Percentiles rank a stretch among this genome's conserved stretches.
Evolutionary conservation across 2,329 filamentous ascomycete genomes (phyloP).

Genomic region (Penicillium griseofulvum): DNA sequence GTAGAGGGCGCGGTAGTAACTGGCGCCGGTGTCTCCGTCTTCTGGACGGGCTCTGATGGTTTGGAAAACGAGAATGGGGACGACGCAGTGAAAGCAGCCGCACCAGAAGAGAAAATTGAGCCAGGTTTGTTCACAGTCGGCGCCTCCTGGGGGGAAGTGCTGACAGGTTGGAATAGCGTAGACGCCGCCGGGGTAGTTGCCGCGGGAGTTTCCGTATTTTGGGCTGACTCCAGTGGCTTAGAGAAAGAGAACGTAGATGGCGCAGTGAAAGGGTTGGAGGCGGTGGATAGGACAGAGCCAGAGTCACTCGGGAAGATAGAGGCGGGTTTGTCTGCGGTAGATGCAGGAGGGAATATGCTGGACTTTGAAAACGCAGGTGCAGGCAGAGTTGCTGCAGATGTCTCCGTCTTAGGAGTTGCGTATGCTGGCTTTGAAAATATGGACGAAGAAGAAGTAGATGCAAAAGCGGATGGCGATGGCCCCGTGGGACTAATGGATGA

Average conservation of each 20-base stretch:
- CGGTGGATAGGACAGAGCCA: not conserved
- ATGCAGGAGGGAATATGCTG: not conserved
- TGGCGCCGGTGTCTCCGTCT: not conserved
- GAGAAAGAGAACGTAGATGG: conserved; percentile 4
- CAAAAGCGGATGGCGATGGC: not conserved
- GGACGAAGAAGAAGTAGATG: not conserved
- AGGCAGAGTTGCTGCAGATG: not conserved
- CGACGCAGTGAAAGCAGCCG: not conserved
- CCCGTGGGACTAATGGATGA: not conserved
- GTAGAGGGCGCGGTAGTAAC: not conserved
- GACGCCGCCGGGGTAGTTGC: not conserved
- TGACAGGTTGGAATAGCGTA: not conserved
- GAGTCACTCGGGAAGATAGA: not conserved
- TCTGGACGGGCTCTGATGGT: not conserved
- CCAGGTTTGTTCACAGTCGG: too few relatives aligned
- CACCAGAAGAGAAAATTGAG: too few relatives aligned
- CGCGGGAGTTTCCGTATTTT: not conserved
- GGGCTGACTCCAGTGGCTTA: not conserved
- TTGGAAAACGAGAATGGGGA: conserved; percentile 6
- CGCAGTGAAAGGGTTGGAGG: not conserved
- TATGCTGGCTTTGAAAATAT: not conserved
- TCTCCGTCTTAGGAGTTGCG: not conserved
- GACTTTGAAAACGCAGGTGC: not conserved
- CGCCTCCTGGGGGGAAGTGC: not conserved
- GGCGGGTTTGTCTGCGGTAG: not conserved